Evolutionary conservation across 148 eudicot species (phyloP), one percentile per base, ranked within the genome.

Genomic region (Vaccinium darrowii): DNA sequence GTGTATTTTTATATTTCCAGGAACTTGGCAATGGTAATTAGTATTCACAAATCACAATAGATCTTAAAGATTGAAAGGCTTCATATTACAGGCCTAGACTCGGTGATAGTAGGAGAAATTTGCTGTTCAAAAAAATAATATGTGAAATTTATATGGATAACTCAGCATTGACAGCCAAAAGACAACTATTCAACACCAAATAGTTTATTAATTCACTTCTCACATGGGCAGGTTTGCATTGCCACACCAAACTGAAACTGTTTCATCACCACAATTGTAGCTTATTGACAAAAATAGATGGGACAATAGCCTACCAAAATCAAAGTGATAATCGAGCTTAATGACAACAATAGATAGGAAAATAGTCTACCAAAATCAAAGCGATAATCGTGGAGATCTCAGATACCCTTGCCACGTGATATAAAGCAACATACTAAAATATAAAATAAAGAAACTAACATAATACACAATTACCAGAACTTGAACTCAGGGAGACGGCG

Each of bases 401-500:
- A 53, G 56, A 56, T 12, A 30, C 43, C 52, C 75, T 65, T 2
- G 39, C 7, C 82, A 57, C 49, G 47, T 49, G 25, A 50, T 69
- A 13, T 11, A 23, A 23, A 54, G 12, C 39, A 73, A 43, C 50
- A 12, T 25, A 50, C 13, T 72, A 52, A 47, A 16, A 54, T 18
- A 27, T 47, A 14, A 51, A 8, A n/a, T 11, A 27, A 11, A 84
- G 73, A 39, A 53, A 81, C 14, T 47, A 54, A 56, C 19, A 51
- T 50, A 58, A 21, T 60, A 39, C 23, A 43, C 30, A 72, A 54
- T 85, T 88, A 94, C 98, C 98, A 94, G 91, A 94, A 94, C 86
- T 93, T 93, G 86, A 94, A 94, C 88, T 93, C 98, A 1, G 98
- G 98, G 18, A 94, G 94, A 49, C 98, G 91, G 60, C 98, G 98